Conservation (phyloP, 2,329 filamentous ascomycete genomes). For the Drechmeria coniospora region DNA sequence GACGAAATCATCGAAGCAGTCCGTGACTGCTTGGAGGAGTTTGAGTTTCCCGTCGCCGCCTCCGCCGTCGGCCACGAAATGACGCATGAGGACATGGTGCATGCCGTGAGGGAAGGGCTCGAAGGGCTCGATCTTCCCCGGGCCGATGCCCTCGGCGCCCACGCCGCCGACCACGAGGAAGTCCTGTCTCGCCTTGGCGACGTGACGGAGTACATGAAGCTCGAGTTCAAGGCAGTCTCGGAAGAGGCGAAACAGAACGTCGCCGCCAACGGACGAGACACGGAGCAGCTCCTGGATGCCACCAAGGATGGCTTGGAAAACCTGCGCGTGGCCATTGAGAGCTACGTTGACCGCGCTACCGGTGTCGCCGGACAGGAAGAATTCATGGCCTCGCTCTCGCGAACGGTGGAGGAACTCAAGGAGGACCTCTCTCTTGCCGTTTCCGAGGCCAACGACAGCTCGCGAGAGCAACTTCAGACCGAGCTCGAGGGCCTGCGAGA, state of each 20-base stretch:
- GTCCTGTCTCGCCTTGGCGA: conserved; percentile 45
- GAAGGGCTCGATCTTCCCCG: conserved; percentile 30
- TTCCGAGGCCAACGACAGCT: conserved; percentile 28
- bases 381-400: conserved; percentile 53
- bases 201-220: conserved; percentile 43
- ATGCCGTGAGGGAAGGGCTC: conserved; percentile 47
- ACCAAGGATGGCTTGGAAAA: conserved; percentile 77
- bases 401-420: conserved; percentile 50
- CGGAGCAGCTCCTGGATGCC: conserved; percentile 76
- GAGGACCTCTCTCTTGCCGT: conserved; percentile 53
- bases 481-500: conserved; percentile 74
- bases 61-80: conserved; percentile 37
- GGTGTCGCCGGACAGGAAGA: conserved; percentile 61
- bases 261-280: conserved; percentile 62
- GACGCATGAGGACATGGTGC: conserved; percentile 45
- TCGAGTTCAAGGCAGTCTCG: conserved; percentile 43
- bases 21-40: conserved; percentile 71
- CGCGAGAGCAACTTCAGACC: conserved; percentile 53
- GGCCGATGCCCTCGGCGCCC: conserved; percentile 21
- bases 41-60: conserved; percentile 55
- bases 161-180: conserved; percentile 29
- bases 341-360: conserved; percentile 58
- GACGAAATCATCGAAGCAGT: conserved; percentile 77
- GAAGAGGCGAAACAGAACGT: conserved; percentile 63
- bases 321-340: conserved; percentile 65